These are phyloP conservation scores for Fonsecaea multimorphosa DNA, from an alignment of 2,329 filamentous ascomycete species.

Conservation along the genomic window DNA sequence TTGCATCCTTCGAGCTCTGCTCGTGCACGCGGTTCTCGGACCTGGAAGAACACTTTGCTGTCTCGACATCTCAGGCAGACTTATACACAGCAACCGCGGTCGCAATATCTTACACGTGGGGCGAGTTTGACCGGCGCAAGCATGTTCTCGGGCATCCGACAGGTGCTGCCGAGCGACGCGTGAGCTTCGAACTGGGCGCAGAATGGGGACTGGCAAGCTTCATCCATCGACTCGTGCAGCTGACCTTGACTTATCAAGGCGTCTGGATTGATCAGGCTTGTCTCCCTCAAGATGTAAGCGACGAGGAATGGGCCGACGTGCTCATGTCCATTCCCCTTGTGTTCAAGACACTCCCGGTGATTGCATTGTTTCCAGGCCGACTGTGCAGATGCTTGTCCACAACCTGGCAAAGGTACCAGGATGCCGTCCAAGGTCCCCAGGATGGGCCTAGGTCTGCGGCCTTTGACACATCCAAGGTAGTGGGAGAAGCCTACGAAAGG, in stretches of 20 bases:
- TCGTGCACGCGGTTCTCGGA: background rate
- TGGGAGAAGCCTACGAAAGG: background rate
- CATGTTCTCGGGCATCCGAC: background rate
- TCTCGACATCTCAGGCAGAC: background rate
- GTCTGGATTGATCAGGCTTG: slow-evolving; percentile 1
- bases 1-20: background rate
- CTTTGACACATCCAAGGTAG: background rate
- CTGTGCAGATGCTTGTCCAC: background rate
- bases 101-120: slow-evolving; percentile 3
- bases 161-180: background rate
- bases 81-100: background rate
- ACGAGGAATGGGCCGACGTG: slow-evolving; percentile 2
- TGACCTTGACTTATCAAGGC: background rate
- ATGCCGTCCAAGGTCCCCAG: background rate
- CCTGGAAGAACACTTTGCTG: background rate
- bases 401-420: background rate
- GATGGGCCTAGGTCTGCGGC: background rate
- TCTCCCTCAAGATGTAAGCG: background rate
- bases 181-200: background rate
- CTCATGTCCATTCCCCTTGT: background rate
- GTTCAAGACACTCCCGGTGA: background rate
- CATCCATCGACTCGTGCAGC: background rate
- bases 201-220: background rate
- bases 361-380: background rate
- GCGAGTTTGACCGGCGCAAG: background rate